phyloP scores from a whole-genome alignment of 2,329 filamentous ascomycete genomes.

The Stachybotrys chlorohalonatus region DNA sequence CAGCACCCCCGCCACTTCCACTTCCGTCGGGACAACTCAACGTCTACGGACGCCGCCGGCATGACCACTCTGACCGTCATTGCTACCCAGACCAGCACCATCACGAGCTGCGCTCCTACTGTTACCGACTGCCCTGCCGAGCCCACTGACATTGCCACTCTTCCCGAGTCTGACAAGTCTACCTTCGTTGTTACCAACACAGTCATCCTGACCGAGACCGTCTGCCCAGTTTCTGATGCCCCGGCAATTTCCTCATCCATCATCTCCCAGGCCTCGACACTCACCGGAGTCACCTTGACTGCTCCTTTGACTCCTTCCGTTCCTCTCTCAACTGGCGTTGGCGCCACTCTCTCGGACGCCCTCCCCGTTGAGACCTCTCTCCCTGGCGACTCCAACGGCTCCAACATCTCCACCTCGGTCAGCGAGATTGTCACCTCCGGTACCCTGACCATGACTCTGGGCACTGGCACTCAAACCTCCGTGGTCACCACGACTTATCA shows the following conservation, averaged over 20 bases:
- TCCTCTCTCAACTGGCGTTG: slow-evolving; percentile 23
- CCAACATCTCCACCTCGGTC: slow-evolving; percentile 13
- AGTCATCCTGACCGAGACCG: slow-evolving; percentile 27
- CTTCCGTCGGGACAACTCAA: slow-evolving; percentile 19
- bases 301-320: slow-evolving; percentile 9
- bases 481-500: slow-evolving; percentile 34
- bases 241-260: slow-evolving; percentile 30
- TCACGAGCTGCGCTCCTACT: slow-evolving; percentile 11
- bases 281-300: slow-evolving; percentile 24
- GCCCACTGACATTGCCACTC: slow-evolving; percentile 18
- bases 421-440: slow-evolving; percentile 20
- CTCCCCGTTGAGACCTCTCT: slow-evolving; percentile 1
- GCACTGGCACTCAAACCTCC: slow-evolving; percentile 17
- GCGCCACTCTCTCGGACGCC: slow-evolving; percentile 5
- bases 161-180: slow-evolving; percentile 25
- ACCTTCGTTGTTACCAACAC: slow-evolving; percentile 28
- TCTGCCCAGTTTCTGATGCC: slow-evolving; percentile 37
- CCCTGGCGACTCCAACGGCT: neutral
- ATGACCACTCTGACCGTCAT: slow-evolving; percentile 38
- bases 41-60: slow-evolving; percentile 8
- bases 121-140: slow-evolving; percentile 39
- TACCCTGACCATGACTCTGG: slow-evolving; percentile 24
- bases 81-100: slow-evolving; percentile 36
- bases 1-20: slow-evolving; percentile 24
- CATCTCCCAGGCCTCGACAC: slow-evolving; percentile 23